Base-by-base conservation (phyloP, 1,139 yeast species). In the Nadsonia starkeyi-henricii region DNA sequence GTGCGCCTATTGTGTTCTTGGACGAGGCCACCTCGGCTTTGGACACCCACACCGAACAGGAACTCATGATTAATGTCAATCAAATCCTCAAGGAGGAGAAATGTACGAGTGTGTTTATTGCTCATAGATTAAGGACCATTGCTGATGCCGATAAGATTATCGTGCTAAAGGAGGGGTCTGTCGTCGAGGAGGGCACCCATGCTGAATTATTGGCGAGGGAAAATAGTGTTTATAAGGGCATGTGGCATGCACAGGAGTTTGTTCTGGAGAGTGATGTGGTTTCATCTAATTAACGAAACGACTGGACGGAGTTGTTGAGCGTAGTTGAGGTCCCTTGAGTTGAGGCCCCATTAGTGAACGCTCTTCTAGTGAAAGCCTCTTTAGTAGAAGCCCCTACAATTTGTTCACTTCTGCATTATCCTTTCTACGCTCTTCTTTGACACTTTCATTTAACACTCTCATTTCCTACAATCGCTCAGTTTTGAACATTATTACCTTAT, bases 11-110 rank as follows among this genome's bases (percentile, higher is more conserved):
- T 48, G 84, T 94, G 52, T 91, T 93, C 63, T 88, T 91, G 56
- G 98, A 93, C 62, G 98, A 91, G 62, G 97, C 97, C 5, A 91
- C 99, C 0, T 82, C 95, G 47, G 98, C 98, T 0, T 72, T 91
- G 47, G 99, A 91, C 63, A 91, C 98, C 3, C 95, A 88, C 60
- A 91, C 99, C 0, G 99, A 91, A 60, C 95, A 85, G 63, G 74
- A 84, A 2, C 70, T 93, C 48, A 67, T 91, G 56, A 75, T 73
- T 51, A 88, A 95, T 1, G 81, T 89, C 46, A 73, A 81, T 54
- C 60, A 68, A 2, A 75, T 84, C 28, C 80, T 85, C 62, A 70
- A 64, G 52, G 78, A 76, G 44, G 67, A 72, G 33, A 62, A 70
- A 9, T 77, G 74, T 48, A 93, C 98, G 1, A 85, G 88, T 57